Base-by-base conservation (phyloP, 164 flowering plant species). In the Macadamia tetraphylla region DNA sequence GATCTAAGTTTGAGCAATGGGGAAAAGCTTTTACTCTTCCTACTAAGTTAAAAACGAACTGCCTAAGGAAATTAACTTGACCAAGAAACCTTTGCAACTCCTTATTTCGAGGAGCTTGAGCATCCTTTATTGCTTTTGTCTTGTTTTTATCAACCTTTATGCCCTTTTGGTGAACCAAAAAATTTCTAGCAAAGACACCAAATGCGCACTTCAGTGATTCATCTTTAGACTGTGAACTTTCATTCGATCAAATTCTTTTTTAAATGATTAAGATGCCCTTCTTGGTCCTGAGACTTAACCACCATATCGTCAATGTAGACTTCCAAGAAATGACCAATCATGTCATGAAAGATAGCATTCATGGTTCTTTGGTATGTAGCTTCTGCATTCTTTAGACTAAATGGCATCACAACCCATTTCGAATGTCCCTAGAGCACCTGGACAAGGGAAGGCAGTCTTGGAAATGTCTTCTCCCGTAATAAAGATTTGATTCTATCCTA, bases 351-450 rank as follows among this genome's bases (percentile, higher is more conserved):
- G 66, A 72, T 53, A 3, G 8, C 56, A 43, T 72, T 62, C 8
- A 72, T 70, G 1, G 55, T 29, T 14, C 71, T 10, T 58, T 72
- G 62, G 18, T 60, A 72, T 1, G 63, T 67, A 0, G 53, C 60
- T 1, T 58, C 42, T 14, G 69, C 69, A 62, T 66, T 72, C 23
- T 23, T 23, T 23, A 71, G 52, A 5, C 69, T 58, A 29, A 71
- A 71, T 0, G 64, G 69, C 74, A 65, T 63, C 9, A 31, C 35
- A 1, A 35, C 8, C 23, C 62, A 69, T 23, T 9, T 31, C 35
- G 18, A 15, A 55, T 8, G 40, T 53, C 1, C 68, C 63, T 29
- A n/a, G 42, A 18, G 6, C 5, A 2, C 60, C 58, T 29, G 1
- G 40, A 14, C 62, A 59, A 15, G 42, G 67, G 35, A 67, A 55